phyloP scores from a whole-genome alignment of 306 rosid genomes.

The Cucurbita ficifolia region DNA sequence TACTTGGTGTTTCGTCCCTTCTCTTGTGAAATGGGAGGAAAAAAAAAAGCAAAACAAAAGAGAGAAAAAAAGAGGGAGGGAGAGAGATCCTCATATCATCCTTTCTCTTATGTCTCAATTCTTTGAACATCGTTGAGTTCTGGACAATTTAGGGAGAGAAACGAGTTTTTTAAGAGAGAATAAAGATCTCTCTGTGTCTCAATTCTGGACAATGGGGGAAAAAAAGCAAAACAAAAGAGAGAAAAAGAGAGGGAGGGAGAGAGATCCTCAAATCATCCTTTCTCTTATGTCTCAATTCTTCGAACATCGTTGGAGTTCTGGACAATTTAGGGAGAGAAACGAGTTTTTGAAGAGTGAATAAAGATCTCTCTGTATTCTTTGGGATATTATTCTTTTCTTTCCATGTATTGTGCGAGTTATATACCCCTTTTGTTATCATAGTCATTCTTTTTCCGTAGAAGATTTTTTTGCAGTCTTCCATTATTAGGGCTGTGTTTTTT shows the following conservation, averaged over 20 bases:
- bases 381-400: neutral
- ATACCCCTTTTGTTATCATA: neutral
- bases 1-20: neutral
- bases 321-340: neutral
- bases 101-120: neutral
- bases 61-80: too few species aligned
- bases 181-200: neutral
- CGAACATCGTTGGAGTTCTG: neutral
- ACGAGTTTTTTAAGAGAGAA: neutral
- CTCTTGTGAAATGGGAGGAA: too few species aligned
- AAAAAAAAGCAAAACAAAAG: neutral
- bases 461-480: neutral
- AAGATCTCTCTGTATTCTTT: neutral
- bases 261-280: neutral
- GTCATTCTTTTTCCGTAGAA: neutral
- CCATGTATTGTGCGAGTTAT: neutral
- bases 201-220: too few species aligned
- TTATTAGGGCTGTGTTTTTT: neutral
- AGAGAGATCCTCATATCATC: neutral
- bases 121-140: neutral
- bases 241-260: too few species aligned
- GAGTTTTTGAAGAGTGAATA: neutral
- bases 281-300: neutral
- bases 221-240: too few species aligned
- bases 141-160: neutral